Evolutionary conservation across 1,284 basidiomycete genomes (phyloP).

Genomic region (Pseudozyma tsukubaensis): DNA sequence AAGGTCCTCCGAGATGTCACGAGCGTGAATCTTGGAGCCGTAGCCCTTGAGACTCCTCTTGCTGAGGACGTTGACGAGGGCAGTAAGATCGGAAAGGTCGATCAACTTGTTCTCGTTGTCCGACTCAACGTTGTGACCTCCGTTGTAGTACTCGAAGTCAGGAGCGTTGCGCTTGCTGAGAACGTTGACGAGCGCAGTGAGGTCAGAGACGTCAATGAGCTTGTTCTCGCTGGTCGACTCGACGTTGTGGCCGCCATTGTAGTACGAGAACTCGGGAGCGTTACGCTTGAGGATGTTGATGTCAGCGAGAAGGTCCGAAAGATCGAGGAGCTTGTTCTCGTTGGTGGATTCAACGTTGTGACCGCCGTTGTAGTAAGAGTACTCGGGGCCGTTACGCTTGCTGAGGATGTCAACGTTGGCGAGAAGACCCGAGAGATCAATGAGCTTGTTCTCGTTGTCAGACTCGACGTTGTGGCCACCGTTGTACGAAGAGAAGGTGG

Average conservation of each 20-base stretch:
- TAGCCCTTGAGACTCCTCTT: slow-evolving; percentile 36
- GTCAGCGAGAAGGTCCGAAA: slow-evolving; percentile 23
- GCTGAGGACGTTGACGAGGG: slow-evolving; percentile 44
- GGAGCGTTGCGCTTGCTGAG: slow-evolving; percentile 34
- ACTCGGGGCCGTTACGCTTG: slow-evolving; percentile 22
- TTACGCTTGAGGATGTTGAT: slow-evolving; percentile 28
- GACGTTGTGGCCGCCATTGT: slow-evolving; percentile 48
- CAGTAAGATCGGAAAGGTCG: slow-evolving; percentile 39
- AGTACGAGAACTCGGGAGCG: slow-evolving; percentile 14
- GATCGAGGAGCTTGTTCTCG: slow-evolving; percentile 39
- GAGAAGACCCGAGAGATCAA: slow-evolving; percentile 26
- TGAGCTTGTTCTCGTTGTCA: slow-evolving; percentile 36
- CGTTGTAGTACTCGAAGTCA: slow-evolving; percentile 29
- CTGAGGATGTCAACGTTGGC: slow-evolving; percentile 29
- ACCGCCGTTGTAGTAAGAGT: slow-evolving; percentile 25
- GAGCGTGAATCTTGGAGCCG: slow-evolving; percentile 32
- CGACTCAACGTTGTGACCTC: slow-evolving; percentile 42
- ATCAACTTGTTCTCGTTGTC: slow-evolving; percentile 50
- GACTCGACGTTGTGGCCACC: slow-evolving; percentile 45
- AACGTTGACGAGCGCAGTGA: slow-evolving; percentile 32
- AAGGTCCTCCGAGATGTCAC: slow-evolving; percentile 40
- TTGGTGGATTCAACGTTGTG: slow-evolving; percentile 33
- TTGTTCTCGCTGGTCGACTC: slow-evolving; percentile 41
- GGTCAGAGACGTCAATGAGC: slow-evolving; percentile 40
- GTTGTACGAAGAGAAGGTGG: slow-evolving; percentile 35